Evolutionary conservation across 305 asterid genomes (phyloP).

Genomic region (Withania somnifera): DNA sequence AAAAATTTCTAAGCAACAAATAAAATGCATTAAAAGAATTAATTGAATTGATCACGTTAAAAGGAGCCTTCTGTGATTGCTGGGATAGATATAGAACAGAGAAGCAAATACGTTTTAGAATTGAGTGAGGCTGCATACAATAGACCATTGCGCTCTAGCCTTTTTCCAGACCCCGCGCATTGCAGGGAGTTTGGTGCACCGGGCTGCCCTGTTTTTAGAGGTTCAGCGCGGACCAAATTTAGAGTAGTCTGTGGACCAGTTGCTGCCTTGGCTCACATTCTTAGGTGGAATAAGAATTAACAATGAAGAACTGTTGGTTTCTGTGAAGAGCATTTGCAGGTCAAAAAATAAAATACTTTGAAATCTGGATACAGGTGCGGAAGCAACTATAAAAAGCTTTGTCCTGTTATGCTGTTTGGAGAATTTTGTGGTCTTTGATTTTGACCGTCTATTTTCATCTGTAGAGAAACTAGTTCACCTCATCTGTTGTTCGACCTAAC

Average conservation of each 20-base stretch:
- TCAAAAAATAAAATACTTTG: neutral
- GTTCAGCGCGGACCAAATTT: neutral
- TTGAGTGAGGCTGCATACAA: too few species aligned
- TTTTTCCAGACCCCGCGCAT: too few species aligned
- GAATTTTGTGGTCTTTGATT: neutral
- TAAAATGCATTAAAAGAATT: too few species aligned
- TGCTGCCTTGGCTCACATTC: neutral
- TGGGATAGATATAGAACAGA: neutral
- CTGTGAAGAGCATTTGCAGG: neutral
- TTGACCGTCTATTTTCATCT: neutral
- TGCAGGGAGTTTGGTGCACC: too few species aligned
- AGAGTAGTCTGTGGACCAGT: neutral
- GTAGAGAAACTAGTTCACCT: neutral
- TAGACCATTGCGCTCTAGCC: too few species aligned
- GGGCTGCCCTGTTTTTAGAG: too few species aligned
- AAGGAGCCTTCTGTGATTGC: neutral
- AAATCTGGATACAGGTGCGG: neutral
- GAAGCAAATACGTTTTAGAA: neutral
- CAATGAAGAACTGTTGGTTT: neutral
- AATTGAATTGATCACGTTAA: neutral
- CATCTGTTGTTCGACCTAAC: neutral
- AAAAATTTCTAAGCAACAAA: too few species aligned
- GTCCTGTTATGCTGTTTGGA: neutral
- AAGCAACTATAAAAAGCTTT: neutral
- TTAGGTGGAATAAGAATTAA: neutral